Percentiles rank a stretch among this genome's conserved stretches.
These are phyloP conservation scores for Magnusiomyces suaveolens DNA, from an alignment of 1,139 yeast species.

Conservation along the genomic window DNA sequence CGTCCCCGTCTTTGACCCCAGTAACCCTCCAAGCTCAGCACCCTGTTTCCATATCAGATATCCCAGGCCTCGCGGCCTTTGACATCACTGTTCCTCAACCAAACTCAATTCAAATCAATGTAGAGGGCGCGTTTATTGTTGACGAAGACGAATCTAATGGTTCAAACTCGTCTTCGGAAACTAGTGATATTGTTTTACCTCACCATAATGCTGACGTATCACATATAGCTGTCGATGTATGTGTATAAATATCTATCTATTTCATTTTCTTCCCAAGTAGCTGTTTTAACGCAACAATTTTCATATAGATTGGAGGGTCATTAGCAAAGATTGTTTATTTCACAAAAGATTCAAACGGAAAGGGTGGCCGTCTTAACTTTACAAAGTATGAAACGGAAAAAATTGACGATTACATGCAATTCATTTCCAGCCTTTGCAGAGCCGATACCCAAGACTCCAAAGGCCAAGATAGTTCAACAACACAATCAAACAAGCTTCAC, in stretches of 20 bases:
- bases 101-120: conserved; percentile 39
- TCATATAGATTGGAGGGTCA: conserved; percentile 68
- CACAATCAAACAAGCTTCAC: conserved; percentile 39
- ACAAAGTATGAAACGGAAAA: conserved; percentile 78
- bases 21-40: not conserved
- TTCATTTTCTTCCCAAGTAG: too few relatives aligned
- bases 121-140: conserved; percentile 40
- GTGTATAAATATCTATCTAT: too few relatives aligned
- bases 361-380: conserved; percentile 73
- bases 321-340: conserved; percentile 83
- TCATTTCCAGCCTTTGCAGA: conserved; percentile 45
- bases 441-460: conserved; percentile 9
- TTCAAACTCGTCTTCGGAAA: conserved; percentile 29
- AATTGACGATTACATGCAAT: conserved; percentile 61
- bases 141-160: conserved; percentile 36
- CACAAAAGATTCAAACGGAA: conserved; percentile 38
- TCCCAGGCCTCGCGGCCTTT: conserved; percentile 18
- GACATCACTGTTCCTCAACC: conserved; percentile 31
- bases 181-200: conserved; percentile 53
- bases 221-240: conserved; percentile 46
- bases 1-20: conserved; percentile 1
- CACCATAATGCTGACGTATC: conserved; percentile 49
- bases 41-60: not conserved
- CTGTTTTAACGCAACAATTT: not conserved
- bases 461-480: conserved; percentile 20